Base-by-base conservation (phyloP, 768 basidiomycete genomes). In the Pleurotus tuoliensis region DNA sequence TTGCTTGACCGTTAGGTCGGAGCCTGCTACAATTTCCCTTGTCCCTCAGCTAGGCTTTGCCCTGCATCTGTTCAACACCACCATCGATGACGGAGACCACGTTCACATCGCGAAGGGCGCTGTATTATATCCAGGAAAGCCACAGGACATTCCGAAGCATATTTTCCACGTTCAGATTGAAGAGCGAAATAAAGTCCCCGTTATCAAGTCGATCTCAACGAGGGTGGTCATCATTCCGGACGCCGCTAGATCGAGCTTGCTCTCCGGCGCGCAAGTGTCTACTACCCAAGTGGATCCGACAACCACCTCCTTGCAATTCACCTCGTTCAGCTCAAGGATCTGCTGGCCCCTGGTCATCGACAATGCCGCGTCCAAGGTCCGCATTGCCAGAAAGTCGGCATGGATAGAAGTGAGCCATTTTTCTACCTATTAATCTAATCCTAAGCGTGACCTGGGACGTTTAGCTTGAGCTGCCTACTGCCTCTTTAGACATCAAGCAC, bases 371-470 rank as follows among this genome's bases (percentile, higher is more conserved):
- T 51, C 64, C 1, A 80, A 71, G 59, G 61, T 77, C 5, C 75
- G 81, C 5, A 61, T 84, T 30, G 83, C 84, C 9, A 73, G 83
- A 39, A 82, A 80, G 60, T 86, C 82, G 1, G 71, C 64, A 18
- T 86, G 80, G 56, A 67, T 84, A 3, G 74, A 77, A 64, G 71
- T 75, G 64, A 68, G 67, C 64, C 7, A 34, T 34, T 34, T 30
- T 9, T 34, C 8, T 34, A 34, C 30, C 30, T 34, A 34, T 34
- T 34, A 9, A 34, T 34, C 30, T 34, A 34, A 9, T 34, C 30
- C 30, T 34, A 34, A 34, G 30, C 30, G 30, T 34, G 30, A 34
- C 8, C 30, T 34, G 8, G 30, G 30, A 9, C 7, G 30, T 34
- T 30, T 8, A 34, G 30, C 7, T 34, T 34, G 30, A 34, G 30